Base-by-base conservation (phyloP, 176 grass and related monocot species). In the Eleusine indica region DNA sequence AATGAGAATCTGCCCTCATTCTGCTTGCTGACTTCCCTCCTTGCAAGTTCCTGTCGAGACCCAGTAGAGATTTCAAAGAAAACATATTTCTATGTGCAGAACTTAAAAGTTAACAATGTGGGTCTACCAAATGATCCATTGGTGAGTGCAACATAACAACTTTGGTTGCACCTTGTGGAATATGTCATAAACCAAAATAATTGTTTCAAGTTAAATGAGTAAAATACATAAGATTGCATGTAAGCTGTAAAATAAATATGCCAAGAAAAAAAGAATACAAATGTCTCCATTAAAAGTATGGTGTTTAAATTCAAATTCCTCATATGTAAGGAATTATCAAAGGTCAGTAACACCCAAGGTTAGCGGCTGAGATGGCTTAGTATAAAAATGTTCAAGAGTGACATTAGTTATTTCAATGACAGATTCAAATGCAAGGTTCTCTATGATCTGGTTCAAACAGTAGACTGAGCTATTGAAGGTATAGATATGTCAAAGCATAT, bases 21-120 rank as follows among this genome's bases (percentile, higher is more conserved):
- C 70, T 89, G 83, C 77, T 88, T 94, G 88, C 78, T 92, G 53
- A 86, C 75, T 85, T 94, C 94, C 77, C 84, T 91, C 82, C 86
- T 92, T 60, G 91, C 28, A 80, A 88, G 79, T 35, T 91, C 95
- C 95, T 97, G 82, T 46, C 40, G 25, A 58, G 9, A 19, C 85
- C 68, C 25, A 84, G 79, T 19, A 71, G 68, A 83, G 71, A 74
- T 53, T 63, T 54, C 68, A 51, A 28, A 53, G 7, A 84, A 5
- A 47, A 32, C 19, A 72, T 41, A 66, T 39, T 71, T 61, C 16
- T 21, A 74, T 19, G 4, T 43, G 67, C 62, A 84, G 52, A 84
- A 25, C 25, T 25, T 25, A 25, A 25, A 77, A 21, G 65, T 30
- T 15, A 69, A 21, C 14, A 35, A 71, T 29, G 40, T 30, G 25